phyloP scores from a whole-genome alignment of 176 grass and related monocot species.

The Musa itinerans region DNA sequence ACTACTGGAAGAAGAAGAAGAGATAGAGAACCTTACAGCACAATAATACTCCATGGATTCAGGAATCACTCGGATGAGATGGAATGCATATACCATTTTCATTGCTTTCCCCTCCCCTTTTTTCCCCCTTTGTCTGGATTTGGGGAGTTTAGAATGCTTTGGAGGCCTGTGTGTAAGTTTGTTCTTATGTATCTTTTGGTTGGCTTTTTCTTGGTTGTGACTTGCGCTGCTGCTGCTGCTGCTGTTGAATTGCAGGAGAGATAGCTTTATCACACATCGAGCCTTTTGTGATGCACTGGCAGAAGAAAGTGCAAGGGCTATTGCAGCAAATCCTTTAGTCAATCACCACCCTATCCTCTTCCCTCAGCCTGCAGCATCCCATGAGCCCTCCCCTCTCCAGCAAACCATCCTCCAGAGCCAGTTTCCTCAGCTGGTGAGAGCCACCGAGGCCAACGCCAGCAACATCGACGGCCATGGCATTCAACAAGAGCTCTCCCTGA shows the following conservation, averaged over 20 bases:
- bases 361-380: slow-evolving; percentile 26
- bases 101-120: too few relatives aligned
- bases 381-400: slow-evolving; percentile 35
- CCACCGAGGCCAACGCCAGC: not conserved
- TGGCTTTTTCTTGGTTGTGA: not conserved
- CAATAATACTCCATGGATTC: not conserved
- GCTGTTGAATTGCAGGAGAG: slow-evolving; percentile 31
- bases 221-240: not conserved
- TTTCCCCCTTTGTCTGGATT: too few relatives aligned
- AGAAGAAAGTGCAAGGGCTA: slow-evolving; percentile 83
- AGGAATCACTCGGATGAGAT: not conserved
- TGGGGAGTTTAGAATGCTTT: too few relatives aligned
- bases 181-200: not conserved
- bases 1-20: too few relatives aligned
- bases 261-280: slow-evolving; percentile 96
- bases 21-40: not conserved
- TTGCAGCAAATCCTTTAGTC: slow-evolving; percentile 23
- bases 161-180: not conserved
- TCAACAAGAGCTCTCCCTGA: slow-evolving; percentile 39
- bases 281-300: slow-evolving; percentile 95
- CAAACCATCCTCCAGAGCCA: slow-evolving; percentile 39
- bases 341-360: slow-evolving; percentile 34
- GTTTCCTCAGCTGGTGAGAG: slow-evolving; percentile 12
- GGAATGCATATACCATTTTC: too few relatives aligned
- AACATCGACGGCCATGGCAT: slow-evolving; percentile 12